These are phyloP conservation scores for Fonsecaea multimorphosa DNA, from an alignment of 2,329 filamentous ascomycete genomes.

Conservation along the genomic window DNA sequence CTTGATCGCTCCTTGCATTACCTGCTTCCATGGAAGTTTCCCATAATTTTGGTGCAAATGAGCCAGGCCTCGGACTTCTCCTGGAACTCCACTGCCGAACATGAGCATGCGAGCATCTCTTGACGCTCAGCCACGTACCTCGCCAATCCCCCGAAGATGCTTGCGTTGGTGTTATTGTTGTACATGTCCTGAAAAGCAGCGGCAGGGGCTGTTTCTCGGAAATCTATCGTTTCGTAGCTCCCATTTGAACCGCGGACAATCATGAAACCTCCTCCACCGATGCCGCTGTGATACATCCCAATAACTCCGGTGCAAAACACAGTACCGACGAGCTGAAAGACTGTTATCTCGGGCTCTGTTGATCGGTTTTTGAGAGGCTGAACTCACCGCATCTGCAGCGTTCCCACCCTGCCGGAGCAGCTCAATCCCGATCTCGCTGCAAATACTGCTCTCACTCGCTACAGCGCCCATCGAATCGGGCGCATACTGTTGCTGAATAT, in stretches of 20 bases:
- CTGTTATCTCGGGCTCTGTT: constrained; percentile 10
- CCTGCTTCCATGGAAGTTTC: constrained; percentile 69
- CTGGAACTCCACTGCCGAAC: constrained; percentile 58
- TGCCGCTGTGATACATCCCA: constrained; percentile 77
- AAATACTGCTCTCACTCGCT: constrained; percentile 71
- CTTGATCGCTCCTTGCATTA: constrained; percentile 75
- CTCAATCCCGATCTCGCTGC: constrained; percentile 71
- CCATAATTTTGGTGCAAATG: constrained; percentile 71
- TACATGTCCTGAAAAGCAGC: constrained; percentile 88
- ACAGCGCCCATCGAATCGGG: constrained; percentile 63
- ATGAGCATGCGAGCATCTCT: constrained; percentile 14
- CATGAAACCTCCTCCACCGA: constrained; percentile 91
- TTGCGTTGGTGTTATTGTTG: constrained; percentile 68
- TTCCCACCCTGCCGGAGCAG: constrained; percentile 69
- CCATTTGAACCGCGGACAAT: constrained; percentile 75
- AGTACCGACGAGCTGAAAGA: constrained; percentile 67
- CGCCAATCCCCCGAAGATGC: constrained; percentile 74
- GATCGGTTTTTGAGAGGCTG: constrained; percentile 10
- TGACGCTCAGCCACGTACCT: constrained; percentile 47
- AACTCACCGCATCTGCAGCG: constrained; percentile 72
- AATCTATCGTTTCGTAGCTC: constrained; percentile 86
- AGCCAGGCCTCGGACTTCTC: constrained; percentile 75
- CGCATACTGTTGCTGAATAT: constrained; percentile 22
- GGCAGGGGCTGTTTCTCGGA: constrained; percentile 83
- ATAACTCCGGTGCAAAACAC: constrained; percentile 77